Base-by-base conservation (phyloP, 768 basidiomycete genomes). In the Austroboletus eburneus region DNA sequence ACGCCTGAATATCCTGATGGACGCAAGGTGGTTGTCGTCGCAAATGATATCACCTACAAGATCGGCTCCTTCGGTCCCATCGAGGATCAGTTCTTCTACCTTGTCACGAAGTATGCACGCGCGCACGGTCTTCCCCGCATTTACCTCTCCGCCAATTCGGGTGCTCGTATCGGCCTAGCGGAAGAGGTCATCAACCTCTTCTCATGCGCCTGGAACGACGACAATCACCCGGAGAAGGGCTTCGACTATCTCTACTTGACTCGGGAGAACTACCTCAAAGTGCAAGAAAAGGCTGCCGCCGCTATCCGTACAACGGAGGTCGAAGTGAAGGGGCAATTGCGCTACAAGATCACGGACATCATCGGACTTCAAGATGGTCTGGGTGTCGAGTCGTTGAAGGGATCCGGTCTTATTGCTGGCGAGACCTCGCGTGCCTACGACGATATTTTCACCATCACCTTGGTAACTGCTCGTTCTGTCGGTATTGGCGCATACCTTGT, bases 401-500 rank as follows among this genome's bases (percentile, higher is more conserved):
- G 96, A 36, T 98, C 96, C 22, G 96, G 95, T 66, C 82, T 99
- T 54, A 98, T 99, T 61, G 96, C 96, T 29, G 96, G 96, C 38
- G 96, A 96, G 68, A 99, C 96, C 0, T 95, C 94, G 27, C 83
- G 96, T 27, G 96, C 96, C 1, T 99, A 99, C 68, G 95, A 98
- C 59, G 96, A 99, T 63, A 97, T 99, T 64, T 99, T 99, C 77
- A 99, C 96, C 40, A 95, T 98, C 69, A 98, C 96, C 9, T 82
- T 99, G 59, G 96, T 99, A 55, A 96, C 93, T 36, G 96, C 94
- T 54, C 91, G 96, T 39, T 98, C 96, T 5, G 96, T 99, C 57
- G 96, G 96, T 67, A 99, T 98, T 57, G 96, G 96, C 57, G 96
- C 96, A 13, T 98, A 99, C 68, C 88, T 99, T 46, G 93, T 99